Conservation (phyloP, 2,329 filamentous ascomycete genomes). For the Pseudogymnoascus sp. region DNA sequence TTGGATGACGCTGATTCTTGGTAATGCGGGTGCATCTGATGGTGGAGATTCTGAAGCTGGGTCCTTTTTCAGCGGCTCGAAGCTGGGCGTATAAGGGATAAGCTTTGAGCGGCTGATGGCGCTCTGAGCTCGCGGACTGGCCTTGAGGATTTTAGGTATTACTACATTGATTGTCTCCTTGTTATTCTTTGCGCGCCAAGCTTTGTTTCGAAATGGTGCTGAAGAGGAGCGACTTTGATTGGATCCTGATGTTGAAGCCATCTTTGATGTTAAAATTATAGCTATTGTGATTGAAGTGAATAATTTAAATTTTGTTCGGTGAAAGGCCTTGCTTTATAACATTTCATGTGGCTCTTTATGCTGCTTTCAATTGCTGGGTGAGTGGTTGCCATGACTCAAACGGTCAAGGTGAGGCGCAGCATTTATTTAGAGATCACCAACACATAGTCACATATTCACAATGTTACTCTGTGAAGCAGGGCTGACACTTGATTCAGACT, state of each 20-base stretch:
- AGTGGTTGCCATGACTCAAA: neutral
- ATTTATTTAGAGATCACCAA: neutral
- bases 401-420: neutral
- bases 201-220: conserved; percentile 4
- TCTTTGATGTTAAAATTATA: neutral
- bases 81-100: conserved; percentile 15
- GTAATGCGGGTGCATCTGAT: conserved; percentile 15
- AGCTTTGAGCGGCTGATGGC: conserved; percentile 17
- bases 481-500: neutral
- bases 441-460: neutral
- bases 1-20: conserved; percentile 43
- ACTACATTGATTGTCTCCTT: conserved; percentile 21
- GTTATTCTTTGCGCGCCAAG: conserved; percentile 18
- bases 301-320: neutral
- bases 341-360: neutral
- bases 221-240: neutral
- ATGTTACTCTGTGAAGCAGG: no score
- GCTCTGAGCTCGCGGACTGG: conserved; percentile 13
- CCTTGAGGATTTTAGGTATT: conserved; percentile 19
- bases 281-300: neutral
- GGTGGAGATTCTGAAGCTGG: conserved; percentile 6
- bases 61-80: neutral
- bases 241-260: neutral
- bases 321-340: neutral
- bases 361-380: neutral